Base-by-base conservation (phyloP, 2,329 filamentous ascomycete species). In the Endocalyx cinctus region DNA sequence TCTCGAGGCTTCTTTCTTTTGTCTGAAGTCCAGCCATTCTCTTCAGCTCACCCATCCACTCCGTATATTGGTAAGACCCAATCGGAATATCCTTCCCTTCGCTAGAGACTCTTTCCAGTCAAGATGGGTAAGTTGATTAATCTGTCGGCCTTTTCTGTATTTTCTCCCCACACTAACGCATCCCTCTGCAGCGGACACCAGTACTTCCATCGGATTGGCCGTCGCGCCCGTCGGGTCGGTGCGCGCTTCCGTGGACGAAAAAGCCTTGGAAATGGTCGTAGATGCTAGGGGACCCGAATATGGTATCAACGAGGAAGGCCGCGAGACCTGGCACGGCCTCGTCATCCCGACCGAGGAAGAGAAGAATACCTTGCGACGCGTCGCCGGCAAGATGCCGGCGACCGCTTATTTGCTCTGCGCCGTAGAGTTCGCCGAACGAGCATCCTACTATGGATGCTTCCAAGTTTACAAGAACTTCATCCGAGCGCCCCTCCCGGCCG, bases 401-500 rank as follows among this genome's bases (percentile, higher is more conserved):
- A 53, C 61, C 4, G 60, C 62, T 2, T 74, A 66, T 41, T 51
- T 61, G 6, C 59, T 72, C 5, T 72, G 68, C 37, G 39, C 67
- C n/a, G 67, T 72, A 18, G 70, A 73, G 35, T 67, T 72, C 35
- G 64, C 65, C 16, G 70, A 74, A 45, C 62, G 70, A 15, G 68
- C 68, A 2, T 70, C 67, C 1, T 74, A 71, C 54, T 72, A 70
- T 42, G 69, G 69, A 25, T 63, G 61, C n/a, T 55, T 62, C 34
- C 63, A 63, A 1, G 55, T 55, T n/a, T 73, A 73, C 51, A 62
- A 63, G 34, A 77, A 77, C 48, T 77, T 70, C 47, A 64, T 77
- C 45, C 63, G 74, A 27, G 67, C 66, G 6, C 64, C 67, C 17
- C 50, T 77, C 4, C 73, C 72, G 1, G 48, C 57, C 10, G 62